Base-by-base conservation (phyloP, 805 yeast species). In the Wickerhamomyces hampshirensis region DNA sequence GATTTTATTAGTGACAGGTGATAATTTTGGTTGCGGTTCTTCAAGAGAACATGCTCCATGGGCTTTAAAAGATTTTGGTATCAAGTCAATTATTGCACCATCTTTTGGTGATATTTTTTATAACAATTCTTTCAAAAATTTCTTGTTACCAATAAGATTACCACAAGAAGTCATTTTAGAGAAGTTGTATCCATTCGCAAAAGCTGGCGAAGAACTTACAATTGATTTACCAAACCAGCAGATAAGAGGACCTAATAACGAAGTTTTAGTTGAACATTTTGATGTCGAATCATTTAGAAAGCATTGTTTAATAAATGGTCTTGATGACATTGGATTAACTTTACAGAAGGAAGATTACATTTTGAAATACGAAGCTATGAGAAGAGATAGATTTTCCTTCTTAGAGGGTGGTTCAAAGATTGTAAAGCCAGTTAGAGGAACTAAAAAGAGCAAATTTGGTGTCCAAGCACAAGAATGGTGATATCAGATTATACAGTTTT, bases 31-130 rank as follows among this genome's bases (percentile, higher is more conserved):
- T 49, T 93, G 98, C 70, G 98, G 98, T 55, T 89, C 97, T 28
- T 89, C 97, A 2, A 86, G 98, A 75, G 98, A 93, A 65, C 98
- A 93, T 57, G 98, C 98, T 23, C 98, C 98, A 40, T 93, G 98
- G 98, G 98, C 98, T 2, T 73, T 93, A 49, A 89, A 88, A 55
- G 98, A 93, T 66, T 93, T 93, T 56, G 98, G 98, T 63, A 88
- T 93, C 63, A 82, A 84, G 63, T 82, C 91, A 46, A 84, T 93
- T 56, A 89, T 93, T 62, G 98, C 98, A 5, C 98, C 98, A 39
- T 88, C 97, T 1, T 93, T 91, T 52, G 98, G 98, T 62, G 98
- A 93, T 65, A 93, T 93, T 53, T 93, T 93, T 73, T 89, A 86
- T 77, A 93, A 85, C 70, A 93, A 93, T 71, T 89, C 97, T 37